phyloP scores from a whole-genome alignment of 1,284 basidiomycete genomes.

The Boletus sp. region DNA sequence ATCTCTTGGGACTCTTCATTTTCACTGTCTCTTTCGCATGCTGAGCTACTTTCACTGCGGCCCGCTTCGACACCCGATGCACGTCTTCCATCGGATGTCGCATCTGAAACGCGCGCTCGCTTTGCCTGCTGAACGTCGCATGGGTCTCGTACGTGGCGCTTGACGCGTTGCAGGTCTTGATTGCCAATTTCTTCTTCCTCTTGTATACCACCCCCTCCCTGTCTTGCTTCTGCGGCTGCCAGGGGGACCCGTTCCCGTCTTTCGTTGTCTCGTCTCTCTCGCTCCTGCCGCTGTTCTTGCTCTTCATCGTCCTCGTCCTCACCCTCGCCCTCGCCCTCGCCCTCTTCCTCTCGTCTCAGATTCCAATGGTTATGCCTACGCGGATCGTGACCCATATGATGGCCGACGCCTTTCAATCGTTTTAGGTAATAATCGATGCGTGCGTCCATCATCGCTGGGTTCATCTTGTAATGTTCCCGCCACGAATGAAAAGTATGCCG shows the following conservation, averaged over 20 bases:
- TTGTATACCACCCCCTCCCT: background rate
- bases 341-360: conserved; percentile 10
- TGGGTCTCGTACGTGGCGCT: conserved; percentile 15
- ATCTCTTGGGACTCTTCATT: conserved; percentile 9
- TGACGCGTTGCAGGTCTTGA: conserved; percentile 6
- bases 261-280: no score
- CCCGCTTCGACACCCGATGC: background rate
- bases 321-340: background rate
- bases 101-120: conserved; percentile 10
- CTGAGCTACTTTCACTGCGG: background rate
- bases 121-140: conserved; percentile 10
- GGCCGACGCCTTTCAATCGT: conserved; percentile 10
- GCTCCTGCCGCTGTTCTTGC: background rate
- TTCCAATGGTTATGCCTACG: conserved; percentile 14
- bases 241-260: no score
- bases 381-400: conserved; percentile 26
- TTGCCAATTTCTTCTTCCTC: background rate
- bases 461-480: conserved; percentile 49
- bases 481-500: conserved; percentile 52
- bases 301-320: background rate
- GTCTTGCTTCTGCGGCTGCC: no score
- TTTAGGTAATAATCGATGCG: conserved; percentile 34
- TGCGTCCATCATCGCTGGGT: conserved; percentile 38
- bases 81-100: background rate
- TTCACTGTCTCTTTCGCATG: background rate